phyloP scores from a whole-genome alignment of 176 grass and related monocot species.

The Phoenix dactylifera region DNA sequence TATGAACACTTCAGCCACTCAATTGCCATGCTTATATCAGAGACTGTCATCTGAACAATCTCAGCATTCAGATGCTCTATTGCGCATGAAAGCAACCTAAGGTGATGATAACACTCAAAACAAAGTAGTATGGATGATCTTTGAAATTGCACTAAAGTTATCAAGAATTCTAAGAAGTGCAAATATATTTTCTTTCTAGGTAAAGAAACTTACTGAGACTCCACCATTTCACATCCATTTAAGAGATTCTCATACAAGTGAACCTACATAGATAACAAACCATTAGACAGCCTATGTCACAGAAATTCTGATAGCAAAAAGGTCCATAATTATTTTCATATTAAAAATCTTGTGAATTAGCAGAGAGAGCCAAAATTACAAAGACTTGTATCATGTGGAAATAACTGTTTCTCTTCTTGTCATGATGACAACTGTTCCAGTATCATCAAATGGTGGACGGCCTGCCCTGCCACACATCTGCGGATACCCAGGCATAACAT shows the following conservation, averaged over 20 bases:
- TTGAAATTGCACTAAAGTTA: neutral
- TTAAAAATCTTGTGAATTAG: slow-evolving; percentile 4
- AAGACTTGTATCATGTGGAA: neutral
- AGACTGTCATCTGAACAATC: slow-evolving; percentile 81
- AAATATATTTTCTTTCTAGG: neutral
- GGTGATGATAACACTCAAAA: slow-evolving; percentile 5
- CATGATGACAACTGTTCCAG: slow-evolving; percentile 96
- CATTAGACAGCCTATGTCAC: no score
- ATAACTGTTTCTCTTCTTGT: slow-evolving; percentile 94
- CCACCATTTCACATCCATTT: slow-evolving; percentile 94
- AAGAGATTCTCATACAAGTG: slow-evolving; percentile 91
- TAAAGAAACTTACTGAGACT: slow-evolving; percentile 77
- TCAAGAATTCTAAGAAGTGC: neutral
- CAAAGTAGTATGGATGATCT: neutral
- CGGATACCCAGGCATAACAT: slow-evolving; percentile 10
- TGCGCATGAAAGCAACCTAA: slow-evolving; percentile 79
- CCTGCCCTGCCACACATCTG: slow-evolving; percentile 99
- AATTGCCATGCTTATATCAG: slow-evolving; percentile 79
- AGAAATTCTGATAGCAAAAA: neutral
- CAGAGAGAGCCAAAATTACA: neutral
- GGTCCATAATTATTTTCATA: neutral
- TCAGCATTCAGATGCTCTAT: slow-evolving; percentile 91
- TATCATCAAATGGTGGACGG: slow-evolving; percentile 90
- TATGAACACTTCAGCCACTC: slow-evolving; percentile 96
- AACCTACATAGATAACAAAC: slow-evolving; percentile 43